Conservation (phyloP, 352 stramenopile species). For the Plasmopara muralis region DNA sequence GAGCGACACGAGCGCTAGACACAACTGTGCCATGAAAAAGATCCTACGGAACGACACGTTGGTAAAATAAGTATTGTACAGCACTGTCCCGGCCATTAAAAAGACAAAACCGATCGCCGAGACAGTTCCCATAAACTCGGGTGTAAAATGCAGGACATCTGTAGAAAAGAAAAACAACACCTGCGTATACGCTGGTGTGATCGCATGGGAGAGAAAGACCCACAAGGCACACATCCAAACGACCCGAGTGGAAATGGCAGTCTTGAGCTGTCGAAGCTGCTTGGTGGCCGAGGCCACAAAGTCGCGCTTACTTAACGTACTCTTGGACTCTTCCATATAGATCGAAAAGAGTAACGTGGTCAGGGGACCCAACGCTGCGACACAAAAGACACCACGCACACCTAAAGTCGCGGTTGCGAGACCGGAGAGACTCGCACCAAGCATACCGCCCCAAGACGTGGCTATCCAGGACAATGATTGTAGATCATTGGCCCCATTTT, state of each 20-base stretch:
- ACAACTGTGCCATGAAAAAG: constrained; percentile 83
- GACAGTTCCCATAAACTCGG: constrained; percentile 92
- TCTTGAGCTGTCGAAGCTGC: constrained; percentile 60
- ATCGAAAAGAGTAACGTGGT: constrained; percentile 85
- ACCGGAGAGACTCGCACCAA: constrained; percentile 90
- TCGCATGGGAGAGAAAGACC: constrained; percentile 92
- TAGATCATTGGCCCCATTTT: constrained; percentile 85
- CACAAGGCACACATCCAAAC: constrained; percentile 95
- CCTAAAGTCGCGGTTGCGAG: constrained; percentile 85
- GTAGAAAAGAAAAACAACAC: constrained; percentile 95
- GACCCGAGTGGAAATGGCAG: constrained; percentile 75
- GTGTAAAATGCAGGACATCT: constrained; percentile 91
- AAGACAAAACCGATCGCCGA: constrained; percentile 73
- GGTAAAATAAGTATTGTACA: constrained; percentile 86
- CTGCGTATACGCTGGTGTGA: constrained; percentile 89
- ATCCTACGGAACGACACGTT: constrained; percentile 90
- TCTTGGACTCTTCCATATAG: constrained; percentile 80
- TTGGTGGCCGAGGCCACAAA: constrained; percentile 48
- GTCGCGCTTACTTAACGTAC: constrained; percentile 29
- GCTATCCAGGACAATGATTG: constrained; percentile 94
- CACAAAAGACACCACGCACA: constrained; percentile 88
- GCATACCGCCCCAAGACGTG: constrained; percentile 87
- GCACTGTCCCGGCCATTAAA: constrained; percentile 65
- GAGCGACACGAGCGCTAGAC: constrained; percentile 59
- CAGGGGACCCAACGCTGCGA: constrained; percentile 86